A percentile compares a stretch with the other conserved stretches of the same genome.
phyloP scores from a whole-genome alignment of 306 rosid genomes.

The Inga oerstediana region DNA sequence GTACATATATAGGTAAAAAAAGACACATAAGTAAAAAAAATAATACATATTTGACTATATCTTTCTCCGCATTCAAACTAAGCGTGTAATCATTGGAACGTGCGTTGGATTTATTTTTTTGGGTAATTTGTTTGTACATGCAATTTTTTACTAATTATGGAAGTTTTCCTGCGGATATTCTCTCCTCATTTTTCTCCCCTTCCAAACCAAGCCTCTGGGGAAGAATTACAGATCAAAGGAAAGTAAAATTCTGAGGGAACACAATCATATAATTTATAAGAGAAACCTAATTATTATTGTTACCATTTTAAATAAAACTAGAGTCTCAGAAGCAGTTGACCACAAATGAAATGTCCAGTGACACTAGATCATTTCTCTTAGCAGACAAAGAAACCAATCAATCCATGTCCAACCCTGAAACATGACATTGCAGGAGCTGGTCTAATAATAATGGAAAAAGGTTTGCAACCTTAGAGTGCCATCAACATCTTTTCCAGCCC shows the following conservation, averaged over 20 bases:
- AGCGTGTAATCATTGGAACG: no score
- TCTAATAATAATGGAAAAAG: conserved; percentile 8
- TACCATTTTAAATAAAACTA: conserved; percentile 2
- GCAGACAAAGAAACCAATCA: background rate
- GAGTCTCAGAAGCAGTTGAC: conserved; percentile 1
- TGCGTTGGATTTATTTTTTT: no score
- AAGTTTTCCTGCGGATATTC: no score
- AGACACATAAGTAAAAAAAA: no score
- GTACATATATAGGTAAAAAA: no score
- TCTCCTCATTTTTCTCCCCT: no score
- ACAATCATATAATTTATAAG: background rate
- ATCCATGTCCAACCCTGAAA: background rate
- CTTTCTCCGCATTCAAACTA: no score
- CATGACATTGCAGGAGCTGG: background rate
- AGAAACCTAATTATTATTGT: conserved; percentile 6
- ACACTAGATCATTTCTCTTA: conserved; percentile 14
- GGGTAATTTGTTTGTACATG: no score
- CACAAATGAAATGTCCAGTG: background rate
- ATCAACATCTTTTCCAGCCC: conserved; percentile 66
- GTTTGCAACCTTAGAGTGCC: conserved; percentile 28
- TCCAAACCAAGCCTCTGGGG: no score
- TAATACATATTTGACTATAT: no score
- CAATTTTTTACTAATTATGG: no score
- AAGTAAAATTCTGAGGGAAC: background rate
- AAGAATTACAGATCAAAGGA: background rate